Evolutionary conservation across 2,329 filamentous ascomycete genomes (phyloP), one percentile per base, ranked within the genome.

Genomic region (Penicillium hesseltinei): DNA sequence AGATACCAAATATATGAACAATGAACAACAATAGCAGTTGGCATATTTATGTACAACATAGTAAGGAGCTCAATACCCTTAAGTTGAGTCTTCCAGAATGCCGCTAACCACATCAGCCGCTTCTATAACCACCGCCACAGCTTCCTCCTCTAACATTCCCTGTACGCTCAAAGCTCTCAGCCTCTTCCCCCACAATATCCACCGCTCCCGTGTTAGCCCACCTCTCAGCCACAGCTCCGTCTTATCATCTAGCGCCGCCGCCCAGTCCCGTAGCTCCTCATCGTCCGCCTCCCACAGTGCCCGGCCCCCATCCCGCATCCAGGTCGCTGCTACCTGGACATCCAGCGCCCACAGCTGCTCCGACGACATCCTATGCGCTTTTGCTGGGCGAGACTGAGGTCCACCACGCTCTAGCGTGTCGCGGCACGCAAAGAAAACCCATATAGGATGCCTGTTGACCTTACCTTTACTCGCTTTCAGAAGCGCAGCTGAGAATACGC

Each of bases 1-100:
- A 68, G 66, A 69, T 68, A 68, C 64, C 63, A 68, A 60, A 62
- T 60, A 60, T 47, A 44, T 43, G 48, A 31, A 48, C 31, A 23
- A 47, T 47, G 45, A 36, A n/a, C 45, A 47, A 21, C 45, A 36
- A 47, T 35, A 47, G 5, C 15, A n/a, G 45, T 33, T 17, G 40
- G 4, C 3, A 25, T n/a, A 13, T 17, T 13, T 25, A 25, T 11
- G 21, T 31, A 23, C 23, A 23, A 23, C 23, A 23, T 23, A 33
- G 47, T 11, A 15, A 23, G 17, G 7, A 45, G 11, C 19, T 35
- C 29, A 51, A 29, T 36, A 43, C n/a, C 2, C 23, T 25, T 17
- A 31, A 19, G 8, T 38, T 4, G 23, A 47, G 21, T 9, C 11
- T 36, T 29, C 23, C 3, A 47, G 2, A 46, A 53, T 19, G 3